A percentile compares a stretch with the other conserved stretches of the same genome.
These are phyloP conservation scores for Boletus sp. DNA, from an alignment of 1,284 basidiomycete genomes.

Conservation along the genomic window DNA sequence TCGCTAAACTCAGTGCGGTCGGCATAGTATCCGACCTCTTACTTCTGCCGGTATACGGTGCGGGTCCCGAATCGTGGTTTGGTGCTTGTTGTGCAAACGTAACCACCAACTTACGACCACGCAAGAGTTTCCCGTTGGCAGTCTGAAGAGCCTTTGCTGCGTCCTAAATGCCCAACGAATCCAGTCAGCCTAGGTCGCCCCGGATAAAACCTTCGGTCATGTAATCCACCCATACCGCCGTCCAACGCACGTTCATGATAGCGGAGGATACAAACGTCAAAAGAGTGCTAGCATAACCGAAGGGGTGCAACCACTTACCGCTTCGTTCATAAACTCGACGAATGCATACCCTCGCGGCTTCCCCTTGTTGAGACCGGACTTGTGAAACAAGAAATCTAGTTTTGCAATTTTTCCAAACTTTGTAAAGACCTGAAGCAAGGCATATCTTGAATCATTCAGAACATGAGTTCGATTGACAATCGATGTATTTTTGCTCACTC, in stretches of 20 bases:
- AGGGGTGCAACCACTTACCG: slow-evolving; percentile 58
- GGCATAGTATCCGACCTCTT: slow-evolving; percentile 49
- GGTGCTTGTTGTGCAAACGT: slow-evolving; percentile 86
- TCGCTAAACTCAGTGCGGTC: slow-evolving; percentile 86
- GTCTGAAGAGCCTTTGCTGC: slow-evolving; percentile 76
- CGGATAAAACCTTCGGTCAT: slow-evolving; percentile 21
- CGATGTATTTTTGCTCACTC: slow-evolving; percentile 57
- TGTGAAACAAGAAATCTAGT: slow-evolving; percentile 95
- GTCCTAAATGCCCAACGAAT: slow-evolving; percentile 55
- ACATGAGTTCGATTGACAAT: not conserved
- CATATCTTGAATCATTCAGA: slow-evolving; percentile 54
- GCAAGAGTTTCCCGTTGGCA: slow-evolving; percentile 78
- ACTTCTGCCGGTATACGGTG: slow-evolving; percentile 26
- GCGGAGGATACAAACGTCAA: slow-evolving; percentile 29
- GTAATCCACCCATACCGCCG: slow-evolving; percentile 19
- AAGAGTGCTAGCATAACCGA: slow-evolving; percentile 21
- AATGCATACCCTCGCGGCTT: slow-evolving; percentile 97
- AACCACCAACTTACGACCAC: slow-evolving; percentile 85
- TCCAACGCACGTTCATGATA: slow-evolving; percentile 53
- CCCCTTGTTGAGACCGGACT: slow-evolving; percentile 82
- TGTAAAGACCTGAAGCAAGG: slow-evolving; percentile 84
- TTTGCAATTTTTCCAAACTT: slow-evolving; percentile 92
- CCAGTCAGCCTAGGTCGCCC: slow-evolving; percentile 18
- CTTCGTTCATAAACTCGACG: slow-evolving; percentile 76
- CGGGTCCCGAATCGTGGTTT: slow-evolving; percentile 39